phyloP scores from a whole-genome alignment of 2,329 filamentous ascomycete species.

The Alternaria metachromatica region DNA sequence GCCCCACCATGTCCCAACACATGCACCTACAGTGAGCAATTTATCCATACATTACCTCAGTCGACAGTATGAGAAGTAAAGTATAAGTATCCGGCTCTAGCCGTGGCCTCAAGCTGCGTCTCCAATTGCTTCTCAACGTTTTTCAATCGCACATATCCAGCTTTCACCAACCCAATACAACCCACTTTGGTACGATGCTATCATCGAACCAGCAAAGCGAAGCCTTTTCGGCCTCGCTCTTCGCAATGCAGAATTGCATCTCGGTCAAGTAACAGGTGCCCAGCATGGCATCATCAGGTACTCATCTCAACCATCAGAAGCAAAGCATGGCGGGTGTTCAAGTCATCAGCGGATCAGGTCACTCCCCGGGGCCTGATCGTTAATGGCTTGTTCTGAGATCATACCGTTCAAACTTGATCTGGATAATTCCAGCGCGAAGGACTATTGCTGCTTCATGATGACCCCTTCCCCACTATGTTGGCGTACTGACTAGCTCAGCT shows the following conservation, averaged over 20 bases:
- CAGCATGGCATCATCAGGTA: constrained; percentile 21
- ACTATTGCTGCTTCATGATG: constrained; percentile 72
- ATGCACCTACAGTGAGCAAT: constrained; percentile 12
- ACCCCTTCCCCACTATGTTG: constrained; percentile 40
- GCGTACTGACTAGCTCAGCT: constrained; percentile 34
- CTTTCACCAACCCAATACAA: not conserved
- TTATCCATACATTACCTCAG: constrained; percentile 2
- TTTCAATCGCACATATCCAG: not conserved
- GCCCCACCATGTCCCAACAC: constrained; percentile 16
- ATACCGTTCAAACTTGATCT: constrained; percentile 84
- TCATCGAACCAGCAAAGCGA: constrained; percentile 15
- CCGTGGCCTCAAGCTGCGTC: too few species aligned
- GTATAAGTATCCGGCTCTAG: not conserved
- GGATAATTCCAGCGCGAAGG: constrained; percentile 86
- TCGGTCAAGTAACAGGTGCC: constrained; percentile 20
- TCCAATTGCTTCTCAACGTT: not conserved
- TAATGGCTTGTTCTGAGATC: constrained; percentile 26
- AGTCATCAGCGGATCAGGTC: not conserved
- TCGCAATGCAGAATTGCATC: constrained; percentile 3
- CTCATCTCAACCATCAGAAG: constrained; percentile 27
- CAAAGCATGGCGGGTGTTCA: constrained; percentile 32
- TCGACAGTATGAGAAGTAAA: not conserved
- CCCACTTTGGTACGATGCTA: constrained; percentile 19
- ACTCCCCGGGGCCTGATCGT: not conserved
- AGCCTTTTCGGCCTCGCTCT: not conserved